Base-by-base conservation (phyloP, 306 rosid genomes). In the Ziziphus jujuba region DNA sequence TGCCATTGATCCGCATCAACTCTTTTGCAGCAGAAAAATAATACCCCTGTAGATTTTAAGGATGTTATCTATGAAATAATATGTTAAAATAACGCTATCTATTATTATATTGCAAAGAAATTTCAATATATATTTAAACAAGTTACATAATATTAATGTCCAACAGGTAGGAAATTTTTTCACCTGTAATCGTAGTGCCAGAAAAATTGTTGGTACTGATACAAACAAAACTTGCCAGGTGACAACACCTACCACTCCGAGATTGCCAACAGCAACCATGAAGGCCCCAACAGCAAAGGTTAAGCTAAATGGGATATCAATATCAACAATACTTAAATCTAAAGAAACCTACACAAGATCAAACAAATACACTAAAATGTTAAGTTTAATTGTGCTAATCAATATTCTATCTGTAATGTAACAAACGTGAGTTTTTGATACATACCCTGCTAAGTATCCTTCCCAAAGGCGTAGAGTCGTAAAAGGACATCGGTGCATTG, bases 401-500 rank as follows among this genome's bases (percentile, higher is more conserved):
- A n/a, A 40, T 53, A 48, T 40, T 59, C 23, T 35, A 13, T 48
- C n/a, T 40, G 2, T 10, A 40, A 2, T 40, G 45, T 40, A 40
- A 40, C 44, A 55, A 67, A 76, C 3, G 60, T 61, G 20, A 45
- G 50, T 49, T 56, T 63, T 47, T 56, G 49, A 71, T 71, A 61
- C 77, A 69, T 81, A 90, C 98, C 86, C 97, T 85, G 69, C 91
- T 90, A 57, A 90, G 97, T 67, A 92, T 90, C 83, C 97, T 74
- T 74, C 98, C 97, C 51, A 92, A 56, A 66, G 98, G 98, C 5
- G 98, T 92, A 69, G 98, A 92, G 77, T 92, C 98, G 70, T 92
- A 92, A 56, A 92, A 92, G 2, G 98, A 70, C 98, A 92, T 84
- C 0, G 97, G 93, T 0, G 98, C 89, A 20, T 80, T 90, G 53